phyloP scores from a whole-genome alignment of 495 filamentous ascomycete species.

The Daldinia childiae region DNA sequence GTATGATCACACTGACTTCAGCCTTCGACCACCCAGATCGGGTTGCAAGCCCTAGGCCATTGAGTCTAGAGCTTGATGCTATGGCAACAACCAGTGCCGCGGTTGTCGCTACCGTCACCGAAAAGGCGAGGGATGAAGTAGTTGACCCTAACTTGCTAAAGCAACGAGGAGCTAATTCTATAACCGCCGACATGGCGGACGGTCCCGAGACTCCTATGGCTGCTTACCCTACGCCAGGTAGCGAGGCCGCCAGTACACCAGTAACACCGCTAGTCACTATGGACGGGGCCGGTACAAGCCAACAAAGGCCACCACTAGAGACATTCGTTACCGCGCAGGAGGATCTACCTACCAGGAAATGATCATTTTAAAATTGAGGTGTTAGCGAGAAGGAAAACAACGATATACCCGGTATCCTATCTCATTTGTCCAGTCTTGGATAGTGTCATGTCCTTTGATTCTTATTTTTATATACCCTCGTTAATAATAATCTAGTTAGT shows the following conservation, averaged over 20 bases:
- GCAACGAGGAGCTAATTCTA: neutral
- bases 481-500: slow-evolving; percentile 17
- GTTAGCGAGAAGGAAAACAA: slow-evolving; percentile 14
- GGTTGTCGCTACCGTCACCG: slow-evolving; percentile 13
- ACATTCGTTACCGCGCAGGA: slow-evolving; percentile 56
- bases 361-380: slow-evolving; percentile 15
- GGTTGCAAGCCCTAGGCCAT: slow-evolving; percentile 39
- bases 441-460: slow-evolving; percentile 23
- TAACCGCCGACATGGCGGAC: neutral
- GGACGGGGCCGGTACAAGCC: neutral
- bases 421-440: slow-evolving; percentile 31
- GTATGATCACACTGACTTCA: slow-evolving; percentile 62
- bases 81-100: slow-evolving; percentile 21
- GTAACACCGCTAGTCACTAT: slow-evolving; percentile 15
- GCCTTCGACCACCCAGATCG: slow-evolving; percentile 40
- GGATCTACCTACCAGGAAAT: slow-evolving; percentile 40
- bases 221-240: neutral
- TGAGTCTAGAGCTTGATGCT: slow-evolving; percentile 21
- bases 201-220: neutral
- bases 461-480: slow-evolving; percentile 34
- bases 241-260: neutral
- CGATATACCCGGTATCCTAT: slow-evolving; percentile 37
- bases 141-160: slow-evolving; percentile 19
- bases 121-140: slow-evolving; percentile 26
- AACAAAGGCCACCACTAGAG: slow-evolving; percentile 49